These are phyloP conservation scores for Fusarium verrucosum DNA, from an alignment of 2,329 filamentous ascomycete genomes.

Conservation along the genomic window DNA sequence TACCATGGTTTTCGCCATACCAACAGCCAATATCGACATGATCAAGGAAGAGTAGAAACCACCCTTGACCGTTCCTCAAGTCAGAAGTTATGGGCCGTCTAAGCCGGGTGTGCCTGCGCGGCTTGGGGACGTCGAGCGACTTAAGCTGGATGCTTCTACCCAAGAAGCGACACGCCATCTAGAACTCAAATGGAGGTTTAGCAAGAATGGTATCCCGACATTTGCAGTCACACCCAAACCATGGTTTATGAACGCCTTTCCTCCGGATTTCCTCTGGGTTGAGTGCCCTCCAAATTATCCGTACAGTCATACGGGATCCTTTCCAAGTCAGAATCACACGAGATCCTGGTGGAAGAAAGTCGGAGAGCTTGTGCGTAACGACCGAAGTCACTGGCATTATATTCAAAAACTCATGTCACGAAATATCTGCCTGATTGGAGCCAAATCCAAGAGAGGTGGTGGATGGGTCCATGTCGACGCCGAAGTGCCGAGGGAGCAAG, in stretches of 20 bases:
- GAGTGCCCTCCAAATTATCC: conserved; percentile 10
- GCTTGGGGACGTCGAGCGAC: conserved; percentile 23
- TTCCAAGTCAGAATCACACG: too few species aligned
- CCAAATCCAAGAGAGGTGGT: conserved; percentile 26
- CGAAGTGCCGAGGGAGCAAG: neutral
- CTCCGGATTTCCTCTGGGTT: conserved; percentile 34
- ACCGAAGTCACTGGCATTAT: conserved; percentile 24
- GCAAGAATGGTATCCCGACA: conserved; percentile 37
- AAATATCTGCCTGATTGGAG: conserved; percentile 35
- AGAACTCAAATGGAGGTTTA: conserved; percentile 31
- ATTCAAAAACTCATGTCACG: conserved; percentile 35
- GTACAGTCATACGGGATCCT: too few species aligned
- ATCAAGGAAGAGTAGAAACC: conserved; percentile 38
- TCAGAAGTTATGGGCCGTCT: neutral
- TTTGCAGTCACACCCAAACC: conserved; percentile 35
- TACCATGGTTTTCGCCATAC: conserved; percentile 35
- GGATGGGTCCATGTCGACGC: conserved; percentile 23
- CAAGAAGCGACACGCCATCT: conserved; percentile 11
- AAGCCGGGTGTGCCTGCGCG: neutral
- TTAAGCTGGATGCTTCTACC: conserved; percentile 12
- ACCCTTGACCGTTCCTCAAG: conserved; percentile 11
- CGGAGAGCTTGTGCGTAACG: neutral
- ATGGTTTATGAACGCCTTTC: neutral
- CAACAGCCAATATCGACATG: conserved; percentile 25
- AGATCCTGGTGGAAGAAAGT: conserved; percentile 28